Conservation (phyloP, 768 basidiomycete species). For the Leccinum obscurum region DNA sequence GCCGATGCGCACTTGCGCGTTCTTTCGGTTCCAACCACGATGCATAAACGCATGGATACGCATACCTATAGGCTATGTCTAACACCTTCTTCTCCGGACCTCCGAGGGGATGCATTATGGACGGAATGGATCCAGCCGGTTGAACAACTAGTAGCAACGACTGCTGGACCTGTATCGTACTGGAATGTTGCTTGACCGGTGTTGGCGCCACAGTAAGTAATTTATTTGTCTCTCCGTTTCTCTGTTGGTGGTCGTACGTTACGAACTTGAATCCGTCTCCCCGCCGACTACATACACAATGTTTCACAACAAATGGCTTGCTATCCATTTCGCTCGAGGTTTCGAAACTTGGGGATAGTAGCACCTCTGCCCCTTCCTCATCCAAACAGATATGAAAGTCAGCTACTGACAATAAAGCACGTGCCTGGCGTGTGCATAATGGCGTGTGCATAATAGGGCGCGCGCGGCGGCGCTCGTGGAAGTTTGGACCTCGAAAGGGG, state of each 20-base stretch:
- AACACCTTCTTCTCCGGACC: slow-evolving; percentile 13
- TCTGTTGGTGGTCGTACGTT: neutral
- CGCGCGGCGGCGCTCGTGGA: neutral
- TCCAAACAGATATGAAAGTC: slow-evolving; percentile 7
- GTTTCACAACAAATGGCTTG: neutral
- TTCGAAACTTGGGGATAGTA: neutral
- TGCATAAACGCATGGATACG: slow-evolving; percentile 8
- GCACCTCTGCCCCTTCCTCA: neutral
- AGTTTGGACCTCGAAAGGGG: neutral
- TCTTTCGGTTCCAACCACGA: slow-evolving; percentile 1
- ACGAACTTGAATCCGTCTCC: neutral
- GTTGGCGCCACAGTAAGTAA: neutral
- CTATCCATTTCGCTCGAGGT: slow-evolving; percentile 2
- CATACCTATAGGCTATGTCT: slow-evolving; percentile 4
- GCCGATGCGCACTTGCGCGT: slow-evolving; percentile 2
- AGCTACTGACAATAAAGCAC: neutral
- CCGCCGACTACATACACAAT: neutral
- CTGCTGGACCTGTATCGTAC: neutral
- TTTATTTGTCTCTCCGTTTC: neutral
- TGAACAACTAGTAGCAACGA: neutral
- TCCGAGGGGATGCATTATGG: slow-evolving; percentile 22
- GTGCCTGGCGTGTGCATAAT: slow-evolving; percentile 11
- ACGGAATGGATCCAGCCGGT: neutral
- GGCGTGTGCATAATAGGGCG: slow-evolving; percentile 6
- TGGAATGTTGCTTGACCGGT: neutral